Base-by-base conservation (phyloP, 2,329 filamentous ascomycete species). In the Talaromyces piceae region DNA sequence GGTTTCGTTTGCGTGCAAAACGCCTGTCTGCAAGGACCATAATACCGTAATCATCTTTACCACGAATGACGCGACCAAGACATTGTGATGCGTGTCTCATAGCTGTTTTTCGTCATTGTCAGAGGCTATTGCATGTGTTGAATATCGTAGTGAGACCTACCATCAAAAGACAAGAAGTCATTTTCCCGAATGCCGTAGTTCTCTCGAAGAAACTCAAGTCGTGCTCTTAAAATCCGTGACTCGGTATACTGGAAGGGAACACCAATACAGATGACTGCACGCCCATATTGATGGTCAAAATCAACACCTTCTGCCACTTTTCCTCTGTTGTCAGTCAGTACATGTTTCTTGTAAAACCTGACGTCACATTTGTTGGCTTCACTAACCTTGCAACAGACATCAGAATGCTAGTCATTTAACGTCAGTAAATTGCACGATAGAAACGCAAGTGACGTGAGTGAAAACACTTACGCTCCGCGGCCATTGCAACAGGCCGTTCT, bases 41-140 rank as follows among this genome's bases (percentile, higher is more conserved):
- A 75, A 98, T 88, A n/a, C 93, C 93, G 68, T 98, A 98, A 69
- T 98, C 93, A 65, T 98, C 94, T 68, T 98, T 98, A 22, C 93
- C 93, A 61, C 93, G 80, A 56, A 98, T 75, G 41, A 98, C 93
- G 65, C 93, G 91, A 12, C 93, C 94, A 1, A 98, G 76, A 63
- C 93, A 98, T 66, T 98, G 93, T 1, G 93, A 91, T 12, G 93
- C 93, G 66, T 98, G 93, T n/a, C 93, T 84, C 91, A 98, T 98
- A 20, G 93, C 93, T 53, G 11, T 20, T 41, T 26, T 33, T 41
- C 23, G n/a, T n/a, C n/a, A n/a, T n/a, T 22, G 26, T 52, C 30
- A 52, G 51, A 41, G 23, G 4, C 5, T 26, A 16, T 28, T 25
- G 13, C 9, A 48, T 16, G 26, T 23, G 27, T n/a, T 23, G 5